phyloP scores from a whole-genome alignment of 2,329 filamentous ascomycete genomes.

The Xylaria sp. region DNA sequence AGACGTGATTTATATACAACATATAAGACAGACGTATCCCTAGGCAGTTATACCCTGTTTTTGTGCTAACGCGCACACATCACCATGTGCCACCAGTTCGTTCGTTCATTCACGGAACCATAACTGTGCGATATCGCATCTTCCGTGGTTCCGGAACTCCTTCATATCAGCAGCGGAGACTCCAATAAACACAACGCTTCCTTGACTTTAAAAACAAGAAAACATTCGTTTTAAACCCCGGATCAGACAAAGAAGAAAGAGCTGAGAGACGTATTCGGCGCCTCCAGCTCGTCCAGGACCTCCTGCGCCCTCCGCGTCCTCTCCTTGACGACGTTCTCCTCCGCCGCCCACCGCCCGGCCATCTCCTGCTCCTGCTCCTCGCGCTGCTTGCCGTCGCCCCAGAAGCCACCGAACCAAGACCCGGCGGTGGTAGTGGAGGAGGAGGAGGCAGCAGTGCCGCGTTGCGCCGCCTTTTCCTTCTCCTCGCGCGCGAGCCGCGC shows the following conservation, averaged over 20 bases:
- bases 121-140: neutral
- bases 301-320: constrained; percentile 62
- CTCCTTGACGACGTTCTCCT: constrained; percentile 65
- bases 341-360: constrained; percentile 63
- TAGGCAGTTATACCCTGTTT: neutral
- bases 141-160: neutral
- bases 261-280: constrained; percentile 50
- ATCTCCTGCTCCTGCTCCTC: constrained; percentile 44
- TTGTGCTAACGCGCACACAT: neutral
- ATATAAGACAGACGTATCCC: constrained; percentile 1
- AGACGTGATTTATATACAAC: constrained; percentile 14
- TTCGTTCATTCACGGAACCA: neutral
- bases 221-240: neutral
- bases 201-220: neutral
- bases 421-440: neutral
- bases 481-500: constrained; percentile 64
- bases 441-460: neutral
- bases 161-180: neutral
- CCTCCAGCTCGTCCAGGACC: constrained; percentile 60
- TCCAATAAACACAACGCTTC: neutral
- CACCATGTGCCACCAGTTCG: neutral
- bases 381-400: constrained; percentile 48
- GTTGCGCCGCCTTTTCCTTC: constrained; percentile 34
- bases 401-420: constrained; percentile 56
- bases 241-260: constrained; percentile 56